Percentiles rank a stretch among this genome's conserved stretches.
Evolutionary conservation across 208 protist genomes (phyloP).

Genomic region (Leishmania tarentolae): DNA sequence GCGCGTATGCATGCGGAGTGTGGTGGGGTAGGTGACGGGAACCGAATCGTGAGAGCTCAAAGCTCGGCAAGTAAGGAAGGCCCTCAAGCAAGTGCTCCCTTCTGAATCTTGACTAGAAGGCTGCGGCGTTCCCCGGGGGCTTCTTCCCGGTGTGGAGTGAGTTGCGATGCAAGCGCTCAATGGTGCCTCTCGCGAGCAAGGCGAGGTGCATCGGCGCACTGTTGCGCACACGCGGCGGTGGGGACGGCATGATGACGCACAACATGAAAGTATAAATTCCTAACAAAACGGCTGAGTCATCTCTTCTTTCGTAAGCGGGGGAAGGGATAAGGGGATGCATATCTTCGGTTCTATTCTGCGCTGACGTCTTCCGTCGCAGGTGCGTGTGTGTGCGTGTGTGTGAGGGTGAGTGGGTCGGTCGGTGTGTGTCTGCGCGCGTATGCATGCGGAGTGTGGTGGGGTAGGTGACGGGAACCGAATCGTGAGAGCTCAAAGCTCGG

Average conservation of each 20-base stretch:
- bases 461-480: neutral
- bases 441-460: neutral
- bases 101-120: neutral
- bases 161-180: neutral
- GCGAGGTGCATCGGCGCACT: too few species aligned
- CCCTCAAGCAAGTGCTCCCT: neutral
- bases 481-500: neutral
- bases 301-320: neutral
- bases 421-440: too few species aligned
- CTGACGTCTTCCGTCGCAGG: too few species aligned
- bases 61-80: neutral
- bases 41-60: neutral
- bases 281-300: constrained; percentile 47
- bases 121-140: neutral
- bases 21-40: neutral
- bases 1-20: neutral
- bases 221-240: neutral
- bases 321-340: constrained; percentile 16
- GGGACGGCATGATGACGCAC: constrained; percentile 13
- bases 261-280: constrained; percentile 27
- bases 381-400: too few species aligned
- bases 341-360: constrained; percentile 8
- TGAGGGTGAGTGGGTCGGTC: too few species aligned
- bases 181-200: neutral
- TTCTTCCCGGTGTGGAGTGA: neutral